Percentiles rank a stretch among this genome's conserved stretches.
These are phyloP conservation scores for Solanum boliviense DNA, from an alignment of 257 asterid genomes.

Conservation along the genomic window DNA sequence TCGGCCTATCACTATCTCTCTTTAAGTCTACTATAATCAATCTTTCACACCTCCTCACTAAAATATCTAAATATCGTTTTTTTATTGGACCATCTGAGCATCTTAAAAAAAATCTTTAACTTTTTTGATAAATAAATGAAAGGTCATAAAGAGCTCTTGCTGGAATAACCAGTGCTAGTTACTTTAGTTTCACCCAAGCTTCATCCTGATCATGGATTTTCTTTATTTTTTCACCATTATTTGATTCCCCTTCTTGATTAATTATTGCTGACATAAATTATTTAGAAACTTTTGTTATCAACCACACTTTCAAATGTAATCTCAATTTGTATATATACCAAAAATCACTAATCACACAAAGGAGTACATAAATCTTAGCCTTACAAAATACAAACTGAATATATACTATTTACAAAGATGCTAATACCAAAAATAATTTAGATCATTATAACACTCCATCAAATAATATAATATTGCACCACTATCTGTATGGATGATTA, in stretches of 20 bases:
- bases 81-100: neutral
- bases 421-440: neutral
- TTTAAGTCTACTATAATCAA: neutral
- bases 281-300: neutral
- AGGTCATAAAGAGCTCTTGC: neutral
- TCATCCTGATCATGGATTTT: neutral
- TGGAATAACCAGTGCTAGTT: too few relatives aligned
- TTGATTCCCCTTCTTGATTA: neutral
- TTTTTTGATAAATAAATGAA: neutral
- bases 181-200: too few relatives aligned
- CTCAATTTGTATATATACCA: neutral
- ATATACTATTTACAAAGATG: neutral
- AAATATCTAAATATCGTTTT: too few relatives aligned
- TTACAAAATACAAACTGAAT: neutral
- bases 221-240: neutral
- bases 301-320: neutral
- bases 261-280: neutral
- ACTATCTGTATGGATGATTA: neutral
- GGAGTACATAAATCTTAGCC: neutral
- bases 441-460: neutral
- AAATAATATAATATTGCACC: neutral
- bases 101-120: neutral
- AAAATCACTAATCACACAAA: too few relatives aligned
- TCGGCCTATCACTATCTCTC: neutral
- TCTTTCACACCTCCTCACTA: neutral